Base-by-base conservation (phyloP, 2,329 filamentous ascomycete genomes). In the Penicillium sp. region DNA sequence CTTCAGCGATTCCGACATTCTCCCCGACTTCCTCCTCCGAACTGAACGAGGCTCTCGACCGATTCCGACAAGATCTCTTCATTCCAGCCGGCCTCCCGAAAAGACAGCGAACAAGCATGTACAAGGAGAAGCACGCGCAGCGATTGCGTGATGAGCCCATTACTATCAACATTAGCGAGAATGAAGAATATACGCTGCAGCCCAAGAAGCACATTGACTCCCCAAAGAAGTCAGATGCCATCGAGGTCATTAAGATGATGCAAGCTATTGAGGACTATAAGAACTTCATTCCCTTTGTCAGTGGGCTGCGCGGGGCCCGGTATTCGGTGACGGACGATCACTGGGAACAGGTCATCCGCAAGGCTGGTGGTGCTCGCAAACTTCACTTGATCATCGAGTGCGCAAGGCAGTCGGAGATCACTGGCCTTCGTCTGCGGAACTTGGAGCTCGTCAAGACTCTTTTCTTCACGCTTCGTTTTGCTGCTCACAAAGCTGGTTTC, bases 11-110 rank as follows among this genome's bases (percentile, higher is more conserved):
- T 36, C 75, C 75, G 10, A 65, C 62, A 5, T 77, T 77, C 59
- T 59, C 60, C 28, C 66, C 69, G 13, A 73, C 73, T 45, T 66
- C 68, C 15, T 74, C 72, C 26, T 57, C 70, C 45, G 70, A 76
- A 59, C 65, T 77, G 51, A 69, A 76, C 57, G 58, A 69, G 41
- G 63, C 72, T 45, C 68, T 78, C 29, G 59, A 66, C 26, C 66
- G 65, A 53, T 76, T 74, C 62, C 74, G 75, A 57, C 61, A 76
- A 54, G 69, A 72, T 38, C 65, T 77, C 45, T 77, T 78, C 61
- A 72, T 76, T 29, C 76, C 75, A 26, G 67, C 65, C 45, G 68
- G 69, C 34, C 68, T 78, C 4, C 61, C 64, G 33, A 52, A 62
- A 6, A 65, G 65, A 39, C 74, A 77, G 51, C 67, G 67, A 53